phyloP scores from a whole-genome alignment of 164 flowering plant genomes.

The Magnolia changhungtana region DNA sequence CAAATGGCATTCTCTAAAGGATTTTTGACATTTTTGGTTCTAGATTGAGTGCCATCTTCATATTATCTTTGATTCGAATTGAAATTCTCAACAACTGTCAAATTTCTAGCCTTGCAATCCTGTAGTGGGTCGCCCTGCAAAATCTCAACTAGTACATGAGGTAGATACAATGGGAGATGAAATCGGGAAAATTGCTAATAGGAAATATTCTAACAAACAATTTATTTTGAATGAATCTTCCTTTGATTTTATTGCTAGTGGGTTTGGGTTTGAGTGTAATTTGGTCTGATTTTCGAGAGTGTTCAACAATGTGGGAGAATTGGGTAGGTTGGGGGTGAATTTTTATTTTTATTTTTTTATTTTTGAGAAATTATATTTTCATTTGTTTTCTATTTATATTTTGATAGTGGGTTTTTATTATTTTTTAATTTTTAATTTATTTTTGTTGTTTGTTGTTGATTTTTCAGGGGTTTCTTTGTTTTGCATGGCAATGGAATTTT shows the following conservation, averaged over 20 bases:
- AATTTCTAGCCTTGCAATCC: constrained; percentile 89
- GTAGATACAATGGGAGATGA: constrained; percentile 99
- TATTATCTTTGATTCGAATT: too few relatives aligned
- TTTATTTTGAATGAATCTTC: not conserved
- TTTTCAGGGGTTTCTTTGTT: not conserved
- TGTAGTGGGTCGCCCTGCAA: constrained; percentile 96
- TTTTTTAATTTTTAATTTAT: not conserved
- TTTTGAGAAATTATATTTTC: too few relatives aligned
- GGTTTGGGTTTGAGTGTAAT: too few relatives aligned
- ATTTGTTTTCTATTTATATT: not conserved
- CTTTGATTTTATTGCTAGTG: too few relatives aligned
- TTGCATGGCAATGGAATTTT: not conserved
- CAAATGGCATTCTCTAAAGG: too few relatives aligned
- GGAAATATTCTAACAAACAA: constrained; percentile 31
- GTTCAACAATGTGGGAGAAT: not conserved
- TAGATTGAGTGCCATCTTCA: too few relatives aligned
- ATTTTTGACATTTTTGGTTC: too few relatives aligned
- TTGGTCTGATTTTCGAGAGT: too few relatives aligned
- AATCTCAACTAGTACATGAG: constrained; percentile 96
- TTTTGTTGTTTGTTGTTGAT: not conserved
- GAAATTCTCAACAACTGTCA: not conserved
- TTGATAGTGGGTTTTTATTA: not conserved
- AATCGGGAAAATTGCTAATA: constrained; percentile 89
- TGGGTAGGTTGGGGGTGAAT: not conserved
- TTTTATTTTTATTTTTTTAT: not conserved